These are phyloP conservation scores for Hymenoscyphus infarciens DNA, from an alignment of 2,329 filamentous ascomycete genomes.

Conservation along the genomic window DNA sequence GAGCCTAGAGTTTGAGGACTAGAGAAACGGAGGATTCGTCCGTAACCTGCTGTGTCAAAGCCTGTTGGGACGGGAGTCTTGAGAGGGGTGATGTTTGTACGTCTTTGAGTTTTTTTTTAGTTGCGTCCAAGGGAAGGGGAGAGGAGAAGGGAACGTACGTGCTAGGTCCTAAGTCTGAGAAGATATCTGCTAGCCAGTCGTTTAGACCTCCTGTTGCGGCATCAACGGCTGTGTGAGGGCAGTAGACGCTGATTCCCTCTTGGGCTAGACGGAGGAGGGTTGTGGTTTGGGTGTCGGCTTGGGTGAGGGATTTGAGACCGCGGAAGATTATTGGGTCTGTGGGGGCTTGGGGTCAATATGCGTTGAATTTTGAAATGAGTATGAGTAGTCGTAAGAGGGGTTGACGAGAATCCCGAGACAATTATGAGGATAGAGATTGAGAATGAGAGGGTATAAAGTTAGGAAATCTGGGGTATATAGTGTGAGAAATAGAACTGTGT, in stretches of 20 bases:
- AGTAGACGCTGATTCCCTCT: conserved; percentile 90
- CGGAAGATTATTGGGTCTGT: conserved; percentile 95
- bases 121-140: too few species aligned
- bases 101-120: too few species aligned
- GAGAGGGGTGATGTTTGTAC: conserved; percentile 30
- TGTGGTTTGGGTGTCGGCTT: conserved; percentile 80
- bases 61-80: conserved; percentile 20
- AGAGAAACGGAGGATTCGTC: conserved; percentile 32
- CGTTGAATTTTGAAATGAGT: neutral
- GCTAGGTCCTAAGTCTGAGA: conserved; percentile 46
- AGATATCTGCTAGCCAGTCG: conserved; percentile 88
- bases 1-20: conserved; percentile 25
- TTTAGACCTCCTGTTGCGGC: conserved; percentile 81
- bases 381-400: neutral
- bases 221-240: conserved; percentile 92
- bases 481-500: too few species aligned
- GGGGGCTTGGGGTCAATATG: conserved; percentile 10
- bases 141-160: conserved; percentile 10
- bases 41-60: conserved; percentile 34
- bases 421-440: neutral
- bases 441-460: neutral
- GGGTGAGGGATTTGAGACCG: conserved; percentile 82
- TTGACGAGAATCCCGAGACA: neutral
- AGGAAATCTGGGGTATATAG: too few species aligned
- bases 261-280: conserved; percentile 78